These are phyloP conservation scores for Ascobolus immersus DNA, from an alignment of 495 filamentous ascomycete species.

Conservation along the genomic window DNA sequence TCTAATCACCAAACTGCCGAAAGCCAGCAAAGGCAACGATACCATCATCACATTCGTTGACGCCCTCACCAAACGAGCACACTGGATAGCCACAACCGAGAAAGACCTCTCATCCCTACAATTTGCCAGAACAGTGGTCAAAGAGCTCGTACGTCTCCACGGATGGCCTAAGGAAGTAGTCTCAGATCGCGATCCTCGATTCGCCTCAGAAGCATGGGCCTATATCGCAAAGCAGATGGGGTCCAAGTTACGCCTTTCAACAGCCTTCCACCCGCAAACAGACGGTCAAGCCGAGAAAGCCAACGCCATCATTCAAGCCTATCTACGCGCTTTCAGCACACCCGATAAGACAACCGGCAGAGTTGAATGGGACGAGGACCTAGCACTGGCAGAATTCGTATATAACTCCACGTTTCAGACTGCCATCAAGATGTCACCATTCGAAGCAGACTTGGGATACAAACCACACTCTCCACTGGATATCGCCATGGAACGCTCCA, in stretches of 20 bases:
- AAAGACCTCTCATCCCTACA: neutral
- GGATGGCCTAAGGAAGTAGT: too few relatives aligned
- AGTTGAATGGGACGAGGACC: neutral
- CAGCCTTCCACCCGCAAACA: neutral
- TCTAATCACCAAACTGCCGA: slow-evolving; percentile 3
- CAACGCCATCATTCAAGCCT: neutral
- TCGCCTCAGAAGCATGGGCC: too few relatives aligned
- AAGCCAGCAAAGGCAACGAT: neutral
- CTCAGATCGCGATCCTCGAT: too few relatives aligned
- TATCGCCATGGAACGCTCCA: neutral
- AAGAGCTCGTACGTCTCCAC: too few relatives aligned
- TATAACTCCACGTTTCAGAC: neutral
- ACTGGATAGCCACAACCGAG: slow-evolving; percentile 1
- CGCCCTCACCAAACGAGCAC: neutral
- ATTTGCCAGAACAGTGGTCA: neutral
- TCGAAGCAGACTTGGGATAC: neutral
- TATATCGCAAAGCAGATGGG: too few relatives aligned
- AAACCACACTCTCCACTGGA: neutral
- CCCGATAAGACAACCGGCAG: too few relatives aligned
- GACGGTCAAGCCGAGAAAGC: neutral
- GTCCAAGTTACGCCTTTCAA: too few relatives aligned
- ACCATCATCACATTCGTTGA: slow-evolving; percentile 2
- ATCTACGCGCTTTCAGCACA: neutral
- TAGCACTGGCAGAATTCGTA: neutral
- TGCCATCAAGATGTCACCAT: neutral